Evolutionary conservation across 1,139 yeast genomes (phyloP), one percentile per base, ranked within the genome.

Genomic region (Nakaseomyces sp.): DNA sequence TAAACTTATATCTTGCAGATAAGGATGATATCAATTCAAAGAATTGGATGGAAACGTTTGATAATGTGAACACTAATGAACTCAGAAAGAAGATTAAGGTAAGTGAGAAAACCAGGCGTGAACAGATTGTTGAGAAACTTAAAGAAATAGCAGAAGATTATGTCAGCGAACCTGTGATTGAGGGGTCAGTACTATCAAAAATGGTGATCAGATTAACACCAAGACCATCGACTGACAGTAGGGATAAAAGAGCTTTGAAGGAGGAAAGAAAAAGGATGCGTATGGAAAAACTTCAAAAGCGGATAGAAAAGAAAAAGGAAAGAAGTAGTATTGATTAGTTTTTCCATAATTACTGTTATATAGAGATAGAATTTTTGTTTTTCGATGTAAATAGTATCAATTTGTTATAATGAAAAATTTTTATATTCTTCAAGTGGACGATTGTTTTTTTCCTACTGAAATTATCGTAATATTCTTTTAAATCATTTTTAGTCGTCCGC

Each of bases 1-100:
- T 72, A 4, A 57, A 60, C 8, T 55, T 72, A 15, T 63, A 65
- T 13, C 51, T 72, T 16, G 73, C 67, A 40, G 56, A 63, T 4
- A 64, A 53, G 43, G 52, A 51, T 5, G 50, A 45, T 24, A 40
- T 55, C 24, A 50, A 46, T 5, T 51, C 57, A 4, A 47, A 44
- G 13, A 50, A 51, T 37, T 58, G 63, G 62, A 43, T 58, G n/a
- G 53, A 51, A 3, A 40, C 43, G 7, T 57, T 58, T 40, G 54
- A 55, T 6, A 16, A 25, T 37, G n/a, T 37, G 10, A 26, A 26
- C 9, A 2, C 5, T 15, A 26, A 25, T 25, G 13, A 6, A 16
- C 7, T 12, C 5, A 19, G 3, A 18, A 37, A 18, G 13, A 17
- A 18, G 15, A 25, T 26, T 2, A 26, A 22, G 15, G 8, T 28